Evolutionary conservation across 2,329 filamentous ascomycete species (phyloP).

Genomic region (Aurifilum marmelostoma): DNA sequence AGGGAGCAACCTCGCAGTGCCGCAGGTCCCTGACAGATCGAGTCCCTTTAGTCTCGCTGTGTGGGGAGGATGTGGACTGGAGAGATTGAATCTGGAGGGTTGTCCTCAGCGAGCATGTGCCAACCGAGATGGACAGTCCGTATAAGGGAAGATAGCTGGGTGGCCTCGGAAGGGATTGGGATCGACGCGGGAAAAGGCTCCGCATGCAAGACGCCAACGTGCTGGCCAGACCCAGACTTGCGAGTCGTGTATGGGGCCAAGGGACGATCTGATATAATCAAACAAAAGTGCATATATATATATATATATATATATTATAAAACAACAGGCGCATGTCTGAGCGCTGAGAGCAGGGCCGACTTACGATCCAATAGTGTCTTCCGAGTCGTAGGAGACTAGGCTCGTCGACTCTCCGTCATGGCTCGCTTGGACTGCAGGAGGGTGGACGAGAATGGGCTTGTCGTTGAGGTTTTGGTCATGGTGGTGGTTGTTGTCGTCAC

Average conservation of each 20-base stretch:
- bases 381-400: slow-evolving; percentile 54
- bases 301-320: too few relatives aligned
- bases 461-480: slow-evolving; percentile 33
- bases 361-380: slow-evolving; percentile 48
- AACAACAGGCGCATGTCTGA: not conserved
- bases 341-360: slow-evolving; percentile 29
- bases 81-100: slow-evolving; percentile 1
- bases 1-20: slow-evolving; percentile 24
- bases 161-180: not conserved
- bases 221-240: not conserved
- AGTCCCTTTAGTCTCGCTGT: slow-evolving; percentile 1
- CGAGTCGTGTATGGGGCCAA: not conserved
- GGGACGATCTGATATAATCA: slow-evolving; percentile 2
- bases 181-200: slow-evolving; percentile 7
- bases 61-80: not conserved
- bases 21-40: slow-evolving; percentile 2
- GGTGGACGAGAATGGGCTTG: slow-evolving; percentile 34
- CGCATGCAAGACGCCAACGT: slow-evolving; percentile 14
- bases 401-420: slow-evolving; percentile 36
- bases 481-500: slow-evolving; percentile 35
- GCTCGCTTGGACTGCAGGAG: slow-evolving; percentile 27
- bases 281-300: not conserved
- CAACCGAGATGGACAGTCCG: slow-evolving; percentile 7
- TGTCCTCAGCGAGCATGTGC: not conserved
- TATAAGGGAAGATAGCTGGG: not conserved